Evolutionary conservation across 2,329 filamentous ascomycete genomes (phyloP).

Genomic region (Aspergillus piperis): DNA sequence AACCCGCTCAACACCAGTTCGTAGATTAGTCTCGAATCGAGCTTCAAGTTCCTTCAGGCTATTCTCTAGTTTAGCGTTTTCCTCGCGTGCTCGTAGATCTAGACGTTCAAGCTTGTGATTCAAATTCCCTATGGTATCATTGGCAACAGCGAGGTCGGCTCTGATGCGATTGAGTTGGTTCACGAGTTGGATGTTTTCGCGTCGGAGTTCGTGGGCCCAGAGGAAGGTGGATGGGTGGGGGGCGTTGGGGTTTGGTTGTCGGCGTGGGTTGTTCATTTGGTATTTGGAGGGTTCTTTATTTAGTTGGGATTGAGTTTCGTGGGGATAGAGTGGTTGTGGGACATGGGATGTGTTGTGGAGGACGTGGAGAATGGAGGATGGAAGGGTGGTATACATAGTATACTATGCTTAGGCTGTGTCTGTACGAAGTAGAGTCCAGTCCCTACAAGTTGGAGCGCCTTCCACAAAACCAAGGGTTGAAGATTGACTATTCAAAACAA

Average conservation of each 20-base stretch:
- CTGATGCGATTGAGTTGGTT: conserved; percentile 29
- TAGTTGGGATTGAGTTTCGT: not conserved
- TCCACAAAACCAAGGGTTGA: not conserved
- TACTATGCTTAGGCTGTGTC: too few species aligned
- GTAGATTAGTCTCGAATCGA: not conserved
- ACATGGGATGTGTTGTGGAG: not conserved
- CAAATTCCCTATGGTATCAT: conserved; percentile 7
- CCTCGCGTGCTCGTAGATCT: not conserved
- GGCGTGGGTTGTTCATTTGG: conserved; percentile 9
- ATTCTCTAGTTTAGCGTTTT: rapidly evolving
- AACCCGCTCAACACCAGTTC: not conserved
- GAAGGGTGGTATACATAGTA: not conserved
- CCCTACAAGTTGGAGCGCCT: too few species aligned
- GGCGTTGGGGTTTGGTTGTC: conserved; percentile 11
- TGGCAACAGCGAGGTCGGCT: conserved; percentile 12
- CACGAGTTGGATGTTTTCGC: conserved; percentile 37
- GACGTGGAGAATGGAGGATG: not conserved
- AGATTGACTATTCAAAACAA: conserved; percentile 3
- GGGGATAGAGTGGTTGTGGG: not conserved
- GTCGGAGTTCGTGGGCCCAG: conserved; percentile 43
- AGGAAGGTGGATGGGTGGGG: conserved; percentile 31
- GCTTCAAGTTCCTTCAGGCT: not conserved
- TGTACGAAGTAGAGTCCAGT: too few species aligned
- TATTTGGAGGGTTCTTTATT: conserved; percentile 1
- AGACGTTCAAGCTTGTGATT: conserved; percentile 9